Base-by-base conservation (phyloP, 306 rosid species). In the Astragalus glycyphyllos region DNA sequence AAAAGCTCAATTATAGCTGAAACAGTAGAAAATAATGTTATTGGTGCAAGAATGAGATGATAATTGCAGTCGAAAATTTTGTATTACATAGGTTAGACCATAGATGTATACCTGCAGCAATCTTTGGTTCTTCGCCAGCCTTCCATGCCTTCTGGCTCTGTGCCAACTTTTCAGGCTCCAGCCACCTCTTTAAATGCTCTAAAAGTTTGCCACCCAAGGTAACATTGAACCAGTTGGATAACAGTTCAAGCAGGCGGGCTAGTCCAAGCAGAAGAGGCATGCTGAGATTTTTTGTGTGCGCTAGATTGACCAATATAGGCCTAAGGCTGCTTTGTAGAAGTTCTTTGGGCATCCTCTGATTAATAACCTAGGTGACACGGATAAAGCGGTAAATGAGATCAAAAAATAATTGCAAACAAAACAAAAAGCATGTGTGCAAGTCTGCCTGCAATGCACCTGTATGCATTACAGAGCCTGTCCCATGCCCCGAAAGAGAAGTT, bases 51-150 rank as follows among this genome's bases (percentile, higher is more conserved):
- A 31, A 69, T 10, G 49, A 63, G 35, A 50, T 13, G 32, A 11
- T 53, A 72, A 68, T 58, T 46, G 77, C 46, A 77, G 57, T 16
- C 68, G 71, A 53, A 79, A 68, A 60, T 49, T 5, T 69, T 70
- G 61, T 35, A 68, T 62, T 46, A 54, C 69, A 45, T 59, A 77
- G 59, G 72, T 53, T 63, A 83, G 62, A 78, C 51, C 32, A 61
- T 47, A 59, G 69, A 65, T 59, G 58, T 65, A 54, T 73, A 95
- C 99, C 99, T 57, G 99, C 99, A 6, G 99, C 99, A 80, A 95
- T 91, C 85, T 91, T 95, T 44, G 99, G 99, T 80, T 95, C 99
- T 85, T 95, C 99, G 59, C 99, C 99, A 66, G 99, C 91, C 86
- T 95, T 95, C 99, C 99, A 95, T 79, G 89, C 60, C 76, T 91